phyloP scores from a whole-genome alignment of 2,329 filamentous ascomycete genomes.

The Colletotrichum chlorophyti region DNA sequence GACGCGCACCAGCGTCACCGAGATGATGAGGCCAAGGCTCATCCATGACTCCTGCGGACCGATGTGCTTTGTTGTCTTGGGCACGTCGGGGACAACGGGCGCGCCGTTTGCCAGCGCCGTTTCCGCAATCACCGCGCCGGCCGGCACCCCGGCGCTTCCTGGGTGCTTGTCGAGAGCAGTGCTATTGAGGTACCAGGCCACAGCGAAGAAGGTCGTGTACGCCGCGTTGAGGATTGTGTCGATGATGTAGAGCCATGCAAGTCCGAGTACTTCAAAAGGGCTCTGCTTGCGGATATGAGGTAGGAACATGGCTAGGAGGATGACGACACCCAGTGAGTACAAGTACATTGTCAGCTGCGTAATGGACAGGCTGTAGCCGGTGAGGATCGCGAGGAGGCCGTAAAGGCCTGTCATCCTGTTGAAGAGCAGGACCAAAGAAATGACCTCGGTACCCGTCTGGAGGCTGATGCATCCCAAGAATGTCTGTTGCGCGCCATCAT shows the following conservation, averaged over 20 bases:
- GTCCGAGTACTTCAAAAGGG: constrained; percentile 78
- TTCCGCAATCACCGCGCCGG: constrained; percentile 20
- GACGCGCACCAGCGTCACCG: constrained; percentile 76
- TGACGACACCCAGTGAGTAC: constrained; percentile 78
- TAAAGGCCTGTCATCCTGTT: constrained; percentile 94
- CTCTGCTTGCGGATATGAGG: constrained; percentile 81
- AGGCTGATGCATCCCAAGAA: constrained; percentile 88
- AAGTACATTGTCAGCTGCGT: constrained; percentile 92
- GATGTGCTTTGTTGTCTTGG: constrained; percentile 28
- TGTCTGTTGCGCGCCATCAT: constrained; percentile 57
- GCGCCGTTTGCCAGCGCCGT: constrained; percentile 26
- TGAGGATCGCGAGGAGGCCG: constrained; percentile 86
- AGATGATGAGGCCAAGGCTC: constrained; percentile 78
- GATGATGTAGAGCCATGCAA: constrained; percentile 85
- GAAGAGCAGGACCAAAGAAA: constrained; percentile 82
- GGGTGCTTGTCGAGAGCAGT: constrained; percentile 42
- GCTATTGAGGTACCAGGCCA: constrained; percentile 82
- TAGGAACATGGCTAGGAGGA: constrained; percentile 72
- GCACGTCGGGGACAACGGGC: constrained; percentile 28
- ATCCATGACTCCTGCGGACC: constrained; percentile 68
- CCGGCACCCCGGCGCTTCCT: constrained; percentile 23
- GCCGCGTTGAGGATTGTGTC: constrained; percentile 83
- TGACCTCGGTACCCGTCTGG: constrained; percentile 84
- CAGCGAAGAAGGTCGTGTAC: constrained; percentile 83
- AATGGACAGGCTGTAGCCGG: constrained; percentile 81